Base-by-base conservation (phyloP, 257 asterid species). In the Salvia rosmarinus region DNA sequence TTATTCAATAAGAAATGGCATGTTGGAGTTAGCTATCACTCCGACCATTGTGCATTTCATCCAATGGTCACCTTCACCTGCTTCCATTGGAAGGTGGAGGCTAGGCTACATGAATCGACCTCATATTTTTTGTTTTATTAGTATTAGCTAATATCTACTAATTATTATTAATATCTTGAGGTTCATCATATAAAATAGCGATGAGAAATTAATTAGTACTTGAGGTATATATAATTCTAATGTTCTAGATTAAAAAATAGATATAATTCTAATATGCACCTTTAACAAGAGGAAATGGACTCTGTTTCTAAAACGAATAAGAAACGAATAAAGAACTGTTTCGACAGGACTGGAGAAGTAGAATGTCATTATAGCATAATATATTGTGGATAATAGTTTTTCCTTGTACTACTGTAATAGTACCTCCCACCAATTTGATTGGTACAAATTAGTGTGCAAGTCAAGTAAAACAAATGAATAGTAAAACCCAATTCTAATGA, bases 1-100 rank as follows among this genome's bases (percentile, higher is more conserved):
- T 78, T 73, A 58, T 61, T 54, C 62, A 65, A 54, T 63, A 40
- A 80, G 43, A 58, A 68, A 20, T 16, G 1, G 11, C 7, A 60
- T 35, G n/a, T 14, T 51, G 44, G 34, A 63, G 37, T 5, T 8
- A 30, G 63, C 72, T 56, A 72, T 68, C 66, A 68, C 16, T 51
- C 75, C 79, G 58, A 64, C 74, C 80, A 73, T 78, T 79, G 75
- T 84, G 89, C 81, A 79, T 81, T 81, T 64, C 5, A 58, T 84
- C 77, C 61, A 78, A 70, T 73, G 79, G 81, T 85, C 87, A 83
- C 81, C 58, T 74, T 76, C 69, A 82, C 68, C 43, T 81, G 61
- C 83, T 57, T 78, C 77, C 55, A 76, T 68, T 80, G 85, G 87
- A 74, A 75, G 80, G 13, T 25, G 60, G 6, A 21, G n/a, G 19